Percentiles rank a stretch among this genome's conserved stretches.
phyloP scores from a whole-genome alignment of 2,329 filamentous ascomycete genomes.

The Dendryphion nanum region DNA sequence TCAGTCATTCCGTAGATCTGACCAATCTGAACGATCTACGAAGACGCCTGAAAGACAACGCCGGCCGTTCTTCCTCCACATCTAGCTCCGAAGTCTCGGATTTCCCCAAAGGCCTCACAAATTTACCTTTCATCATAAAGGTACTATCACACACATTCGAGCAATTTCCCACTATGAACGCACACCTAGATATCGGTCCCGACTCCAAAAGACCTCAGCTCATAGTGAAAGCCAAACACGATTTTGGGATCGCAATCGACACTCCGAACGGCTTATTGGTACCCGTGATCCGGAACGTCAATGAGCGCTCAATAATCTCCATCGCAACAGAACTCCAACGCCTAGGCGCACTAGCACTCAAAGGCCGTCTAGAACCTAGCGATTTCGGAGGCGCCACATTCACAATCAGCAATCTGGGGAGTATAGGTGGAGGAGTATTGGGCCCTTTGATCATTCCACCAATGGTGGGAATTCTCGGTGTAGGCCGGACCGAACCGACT shows the following conservation, averaged over 20 bases:
- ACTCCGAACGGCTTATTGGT: constrained; percentile 81
- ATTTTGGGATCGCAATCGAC: constrained; percentile 92
- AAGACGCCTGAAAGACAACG: neutral
- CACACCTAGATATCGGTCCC: neutral
- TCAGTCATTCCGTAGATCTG: constrained; percentile 65
- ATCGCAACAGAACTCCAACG: constrained; percentile 51
- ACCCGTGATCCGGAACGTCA: constrained; percentile 81
- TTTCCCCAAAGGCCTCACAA: too few relatives aligned
- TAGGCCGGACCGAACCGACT: constrained; percentile 73
- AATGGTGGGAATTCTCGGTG: constrained; percentile 83
- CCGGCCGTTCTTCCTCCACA: too few relatives aligned
- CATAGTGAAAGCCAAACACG: constrained; percentile 75
- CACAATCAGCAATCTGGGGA: constrained; percentile 90
- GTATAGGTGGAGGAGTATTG: constrained; percentile 84
- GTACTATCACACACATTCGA: neutral
- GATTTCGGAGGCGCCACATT: constrained; percentile 84
- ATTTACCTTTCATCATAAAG: neutral
- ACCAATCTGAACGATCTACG: neutral
- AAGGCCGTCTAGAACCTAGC: constrained; percentile 66
- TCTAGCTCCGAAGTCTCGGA: neutral
- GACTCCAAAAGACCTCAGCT: constrained; percentile 57
- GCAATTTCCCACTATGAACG: neutral
- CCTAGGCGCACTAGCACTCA: constrained; percentile 67
- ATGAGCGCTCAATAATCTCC: constrained; percentile 68
- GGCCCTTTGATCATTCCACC: constrained; percentile 82